These are phyloP conservation scores for Scenedesmus sp. DNA, from an alignment of 163 green algal species.

Conservation along the genomic window DNA sequence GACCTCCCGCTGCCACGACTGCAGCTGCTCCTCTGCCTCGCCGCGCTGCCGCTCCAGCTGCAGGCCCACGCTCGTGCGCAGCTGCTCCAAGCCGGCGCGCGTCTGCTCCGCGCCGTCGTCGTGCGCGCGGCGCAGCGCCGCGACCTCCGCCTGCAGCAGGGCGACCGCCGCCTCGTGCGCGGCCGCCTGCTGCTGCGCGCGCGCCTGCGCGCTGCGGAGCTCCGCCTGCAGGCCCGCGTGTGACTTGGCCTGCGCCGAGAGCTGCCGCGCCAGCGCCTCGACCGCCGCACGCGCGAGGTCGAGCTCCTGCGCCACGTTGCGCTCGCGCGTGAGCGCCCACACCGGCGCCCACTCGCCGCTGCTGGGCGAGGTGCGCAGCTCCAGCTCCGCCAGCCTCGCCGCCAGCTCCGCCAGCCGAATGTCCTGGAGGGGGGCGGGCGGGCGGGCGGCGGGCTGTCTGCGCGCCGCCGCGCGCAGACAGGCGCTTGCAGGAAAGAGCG, in stretches of 20 bases:
- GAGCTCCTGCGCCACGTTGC: slow-evolving; percentile 36
- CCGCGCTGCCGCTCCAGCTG: slow-evolving; percentile 21
- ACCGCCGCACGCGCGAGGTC: slow-evolving; percentile 41
- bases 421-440: too few relatives aligned
- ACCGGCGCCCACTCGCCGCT: slow-evolving; percentile 28
- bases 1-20: too few relatives aligned
- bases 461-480: too few relatives aligned
- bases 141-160: slow-evolving; percentile 23
- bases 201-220: slow-evolving; percentile 14
- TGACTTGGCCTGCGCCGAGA: slow-evolving; percentile 23
- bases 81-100: slow-evolving; percentile 6
- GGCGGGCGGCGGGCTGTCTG: too few relatives aligned
- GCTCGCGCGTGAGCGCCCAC: slow-evolving; percentile 15
- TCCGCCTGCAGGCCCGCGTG: slow-evolving; percentile 23
- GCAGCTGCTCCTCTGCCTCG: slow-evolving; percentile 29
- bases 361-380: slow-evolving; percentile 3
- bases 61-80: not conserved
- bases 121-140: slow-evolving; percentile 2
- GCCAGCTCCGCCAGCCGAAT: slow-evolving; percentile 22
- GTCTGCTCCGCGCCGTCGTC: slow-evolving; percentile 14
- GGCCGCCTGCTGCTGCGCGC: slow-evolving; percentile 21
- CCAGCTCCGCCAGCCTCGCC: slow-evolving; percentile 30
- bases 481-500: too few relatives aligned
- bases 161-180: not conserved
- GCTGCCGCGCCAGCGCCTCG: slow-evolving; percentile 40